phyloP scores from a whole-genome alignment of 2,329 filamentous ascomycete species.

The Rhynchosporium secalis region DNA sequence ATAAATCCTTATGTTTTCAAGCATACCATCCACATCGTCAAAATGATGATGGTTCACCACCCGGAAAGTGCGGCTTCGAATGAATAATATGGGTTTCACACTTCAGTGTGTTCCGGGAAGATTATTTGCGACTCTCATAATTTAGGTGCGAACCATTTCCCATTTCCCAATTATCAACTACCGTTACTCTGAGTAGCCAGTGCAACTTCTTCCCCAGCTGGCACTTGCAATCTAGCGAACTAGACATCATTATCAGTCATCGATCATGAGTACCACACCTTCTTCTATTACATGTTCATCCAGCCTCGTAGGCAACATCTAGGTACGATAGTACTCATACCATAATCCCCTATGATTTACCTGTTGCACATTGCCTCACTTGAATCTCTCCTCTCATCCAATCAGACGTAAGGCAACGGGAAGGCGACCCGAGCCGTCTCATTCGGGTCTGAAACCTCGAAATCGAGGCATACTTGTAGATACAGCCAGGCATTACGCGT shows the following conservation, averaged over 20 bases:
- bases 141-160: not conserved
- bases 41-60: too few species aligned
- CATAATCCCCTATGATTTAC: not conserved
- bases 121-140: not conserved
- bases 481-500: conserved; percentile 6
- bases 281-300: conserved; percentile 3
- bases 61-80: not conserved
- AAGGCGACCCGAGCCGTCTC: conserved; percentile 27
- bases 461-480: conserved; percentile 18
- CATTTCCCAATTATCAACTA: not conserved
- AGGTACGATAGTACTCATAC: conserved; percentile 4
- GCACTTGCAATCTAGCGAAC: not conserved
- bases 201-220: not conserved
- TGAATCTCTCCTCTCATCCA: conserved; percentile 17
- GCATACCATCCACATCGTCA: too few species aligned
- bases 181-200: too few species aligned
- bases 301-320: conserved; percentile 12
- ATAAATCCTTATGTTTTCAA: too few species aligned
- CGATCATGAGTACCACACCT: not conserved
- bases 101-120: not conserved
- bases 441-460: conserved; percentile 15
- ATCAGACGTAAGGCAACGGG: conserved; percentile 21
- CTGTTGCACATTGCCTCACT: conserved; percentile 5
- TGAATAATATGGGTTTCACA: too few species aligned
- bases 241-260: not conserved